Evolutionary conservation across 768 basidiomycete species (phyloP).

Genomic region (Mrakia blollopis): DNA sequence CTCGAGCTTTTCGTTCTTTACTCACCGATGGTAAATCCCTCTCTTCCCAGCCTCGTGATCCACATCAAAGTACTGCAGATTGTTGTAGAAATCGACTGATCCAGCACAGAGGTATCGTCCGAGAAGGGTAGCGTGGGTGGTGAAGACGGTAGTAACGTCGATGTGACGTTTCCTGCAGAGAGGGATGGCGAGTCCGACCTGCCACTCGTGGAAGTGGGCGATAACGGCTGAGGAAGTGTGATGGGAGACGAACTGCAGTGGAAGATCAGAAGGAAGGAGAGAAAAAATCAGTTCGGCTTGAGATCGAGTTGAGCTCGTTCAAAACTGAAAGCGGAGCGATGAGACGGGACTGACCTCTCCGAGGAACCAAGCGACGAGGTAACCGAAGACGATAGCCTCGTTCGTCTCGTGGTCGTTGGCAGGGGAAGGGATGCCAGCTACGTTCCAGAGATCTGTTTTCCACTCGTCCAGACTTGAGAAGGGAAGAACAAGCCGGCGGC

Average conservation of each 20-base stretch:
- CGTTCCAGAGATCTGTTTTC: constrained; percentile 97
- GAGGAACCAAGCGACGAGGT: constrained; percentile 98
- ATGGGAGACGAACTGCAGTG: constrained; percentile 72
- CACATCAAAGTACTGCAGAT: constrained; percentile 97
- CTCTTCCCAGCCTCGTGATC: constrained; percentile 99
- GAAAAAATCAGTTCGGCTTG: not conserved
- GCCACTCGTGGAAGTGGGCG: constrained; percentile 99
- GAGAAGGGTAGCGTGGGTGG: constrained; percentile 71
- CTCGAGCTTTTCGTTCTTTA: not conserved
- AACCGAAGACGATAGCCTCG: constrained; percentile 95
- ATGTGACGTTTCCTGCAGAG: constrained; percentile 93
- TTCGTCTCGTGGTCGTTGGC: constrained; percentile 97
- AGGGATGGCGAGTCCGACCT: constrained; percentile 85
- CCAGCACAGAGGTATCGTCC: constrained; percentile 98
- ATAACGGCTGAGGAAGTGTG: constrained; percentile 72
- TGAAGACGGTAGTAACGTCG: constrained; percentile 77
- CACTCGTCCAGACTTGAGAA: constrained; percentile 72
- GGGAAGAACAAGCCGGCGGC: not conserved
- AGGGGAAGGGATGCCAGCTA: constrained; percentile 95
- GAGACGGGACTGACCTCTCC: constrained; percentile 67
- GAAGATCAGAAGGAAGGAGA: constrained; percentile 36
- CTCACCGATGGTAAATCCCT: constrained; percentile 83
- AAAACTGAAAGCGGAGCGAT: too few species aligned
- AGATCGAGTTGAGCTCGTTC: not conserved
- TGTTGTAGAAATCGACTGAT: constrained; percentile 98